Evolutionary conservation across 495 filamentous ascomycete species (phyloP).

Genomic region (Penicillium dipodomyicola): DNA sequence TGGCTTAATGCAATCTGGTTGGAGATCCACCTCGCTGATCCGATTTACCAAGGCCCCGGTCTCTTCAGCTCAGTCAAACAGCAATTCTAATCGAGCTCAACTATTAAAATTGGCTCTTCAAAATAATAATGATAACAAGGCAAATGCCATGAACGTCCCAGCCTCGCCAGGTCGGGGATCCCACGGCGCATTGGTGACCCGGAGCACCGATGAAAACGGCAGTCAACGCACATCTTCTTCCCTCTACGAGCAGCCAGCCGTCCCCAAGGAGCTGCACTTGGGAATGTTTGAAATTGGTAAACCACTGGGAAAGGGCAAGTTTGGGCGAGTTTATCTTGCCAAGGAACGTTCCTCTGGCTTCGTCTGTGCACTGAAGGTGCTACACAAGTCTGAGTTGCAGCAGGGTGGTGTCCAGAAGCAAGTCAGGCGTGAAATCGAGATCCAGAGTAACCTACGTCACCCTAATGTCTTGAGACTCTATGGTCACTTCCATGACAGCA

Average conservation of each 20-base stretch:
- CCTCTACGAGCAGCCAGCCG: constrained; percentile 57
- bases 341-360: constrained; percentile 86
- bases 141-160: constrained; percentile 44
- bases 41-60: constrained; percentile 35
- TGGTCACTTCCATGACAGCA: constrained; percentile 96
- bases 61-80: constrained; percentile 54
- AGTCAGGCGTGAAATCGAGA: constrained; percentile 94
- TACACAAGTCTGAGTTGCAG: constrained; percentile 92
- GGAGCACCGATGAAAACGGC: constrained; percentile 55
- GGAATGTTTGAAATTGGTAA: constrained; percentile 99
- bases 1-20: not conserved
- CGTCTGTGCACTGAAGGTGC: constrained; percentile 93
- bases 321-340: constrained; percentile 92
- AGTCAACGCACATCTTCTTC: constrained; percentile 52
- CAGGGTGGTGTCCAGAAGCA: constrained; percentile 95
- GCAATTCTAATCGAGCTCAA: constrained; percentile 63
- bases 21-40: constrained; percentile 28
- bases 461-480: constrained; percentile 93
- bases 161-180: constrained; percentile 34
- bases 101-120: constrained; percentile 81
- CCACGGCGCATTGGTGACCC: constrained; percentile 41
- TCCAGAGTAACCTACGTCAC: constrained; percentile 93
- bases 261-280: constrained; percentile 79
- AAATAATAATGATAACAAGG: constrained; percentile 59
- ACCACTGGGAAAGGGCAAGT: constrained; percentile 95